Conservation (phyloP, 2,329 filamentous ascomycete genomes). For the Trichoderma endophyticum region DNA sequence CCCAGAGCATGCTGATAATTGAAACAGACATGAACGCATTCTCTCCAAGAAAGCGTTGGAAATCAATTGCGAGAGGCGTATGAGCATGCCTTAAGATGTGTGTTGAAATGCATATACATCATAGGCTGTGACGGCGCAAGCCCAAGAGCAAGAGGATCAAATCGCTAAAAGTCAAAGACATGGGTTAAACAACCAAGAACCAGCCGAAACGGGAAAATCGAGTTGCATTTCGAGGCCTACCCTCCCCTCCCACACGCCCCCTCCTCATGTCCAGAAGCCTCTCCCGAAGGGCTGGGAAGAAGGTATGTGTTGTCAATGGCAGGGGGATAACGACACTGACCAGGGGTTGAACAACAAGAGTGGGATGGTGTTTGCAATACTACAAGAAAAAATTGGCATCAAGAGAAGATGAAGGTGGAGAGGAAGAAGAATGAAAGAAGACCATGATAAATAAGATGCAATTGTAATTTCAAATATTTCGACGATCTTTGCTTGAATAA, state of each 20-base stretch:
- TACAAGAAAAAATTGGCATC: neutral
- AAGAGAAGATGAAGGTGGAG: neutral
- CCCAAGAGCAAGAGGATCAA: neutral
- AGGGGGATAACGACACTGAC: neutral
- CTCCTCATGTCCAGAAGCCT: conserved; percentile 10
- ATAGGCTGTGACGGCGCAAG: neutral
- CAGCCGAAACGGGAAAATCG: conserved; percentile 11
- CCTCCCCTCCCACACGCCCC: conserved; percentile 4
- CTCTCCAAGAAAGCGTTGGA: neutral
- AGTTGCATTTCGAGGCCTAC: neutral
- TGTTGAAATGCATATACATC: neutral
- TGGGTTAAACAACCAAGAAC: neutral
- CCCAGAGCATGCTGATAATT: neutral
- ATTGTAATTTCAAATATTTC: neutral
- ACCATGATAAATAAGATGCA: neutral
- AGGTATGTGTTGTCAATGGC: conserved; percentile 17
- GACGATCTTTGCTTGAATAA: neutral
- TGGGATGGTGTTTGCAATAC: neutral
- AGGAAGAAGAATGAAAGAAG: neutral
- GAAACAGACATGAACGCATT: neutral
- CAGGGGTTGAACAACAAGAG: neutral
- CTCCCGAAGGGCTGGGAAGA: conserved; percentile 19
- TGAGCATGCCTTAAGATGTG: neutral
- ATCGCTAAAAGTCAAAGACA: neutral
- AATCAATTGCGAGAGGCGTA: neutral